Percentiles rank a stretch among this genome's conserved stretches.
Conservation (phyloP, 768 basidiomycete species). For the Trichaptum fuscoviolaceum region DNA sequence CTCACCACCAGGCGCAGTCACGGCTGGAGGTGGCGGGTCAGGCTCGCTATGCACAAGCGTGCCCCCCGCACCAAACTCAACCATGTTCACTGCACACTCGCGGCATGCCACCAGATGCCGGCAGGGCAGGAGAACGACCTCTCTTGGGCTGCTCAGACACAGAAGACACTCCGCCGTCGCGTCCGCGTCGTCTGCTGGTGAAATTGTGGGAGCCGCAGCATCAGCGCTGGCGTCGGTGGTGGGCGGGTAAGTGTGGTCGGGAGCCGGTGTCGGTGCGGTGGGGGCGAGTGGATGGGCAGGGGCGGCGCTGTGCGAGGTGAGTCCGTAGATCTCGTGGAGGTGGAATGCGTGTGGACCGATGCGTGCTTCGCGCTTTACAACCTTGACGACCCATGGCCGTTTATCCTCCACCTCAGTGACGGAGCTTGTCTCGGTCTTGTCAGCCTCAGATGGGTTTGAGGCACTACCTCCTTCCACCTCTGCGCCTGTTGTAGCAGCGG, state of each 20-base stretch:
- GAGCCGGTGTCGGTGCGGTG: slow-evolving; percentile 18
- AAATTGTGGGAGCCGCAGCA: slow-evolving; percentile 22
- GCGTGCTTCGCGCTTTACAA: slow-evolving; percentile 90
- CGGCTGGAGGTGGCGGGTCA: slow-evolving; percentile 27
- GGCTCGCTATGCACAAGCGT: slow-evolving; percentile 57
- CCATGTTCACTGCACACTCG: slow-evolving; percentile 95
- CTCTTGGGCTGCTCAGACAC: slow-evolving; percentile 81
- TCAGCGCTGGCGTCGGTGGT: slow-evolving; percentile 20
- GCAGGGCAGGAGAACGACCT: slow-evolving; percentile 91
- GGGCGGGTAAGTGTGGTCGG: slow-evolving; percentile 47
- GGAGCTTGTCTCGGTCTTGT: slow-evolving; percentile 16
- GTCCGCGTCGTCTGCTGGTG: slow-evolving; percentile 48
- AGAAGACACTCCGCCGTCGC: slow-evolving; percentile 87
- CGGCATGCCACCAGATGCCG: slow-evolving; percentile 93
- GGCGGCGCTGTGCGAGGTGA: slow-evolving; percentile 49
- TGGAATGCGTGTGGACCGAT: slow-evolving; percentile 95
- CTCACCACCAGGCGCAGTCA: slow-evolving; percentile 22
- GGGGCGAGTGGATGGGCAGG: slow-evolving; percentile 28
- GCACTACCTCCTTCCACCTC: slow-evolving; percentile 9
- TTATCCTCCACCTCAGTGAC: slow-evolving; percentile 47
- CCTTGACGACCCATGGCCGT: slow-evolving; percentile 86
- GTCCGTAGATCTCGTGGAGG: slow-evolving; percentile 90
- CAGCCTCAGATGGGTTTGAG: slow-evolving; percentile 5
- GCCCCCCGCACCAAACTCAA: slow-evolving; percentile 94
- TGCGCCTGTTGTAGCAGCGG: slow-evolving; percentile 18